Percentiles rank a stretch among this genome's conserved stretches.
Conservation (phyloP, 2,329 filamentous ascomycete genomes). For the Sclerotinia trifoliorum region DNA sequence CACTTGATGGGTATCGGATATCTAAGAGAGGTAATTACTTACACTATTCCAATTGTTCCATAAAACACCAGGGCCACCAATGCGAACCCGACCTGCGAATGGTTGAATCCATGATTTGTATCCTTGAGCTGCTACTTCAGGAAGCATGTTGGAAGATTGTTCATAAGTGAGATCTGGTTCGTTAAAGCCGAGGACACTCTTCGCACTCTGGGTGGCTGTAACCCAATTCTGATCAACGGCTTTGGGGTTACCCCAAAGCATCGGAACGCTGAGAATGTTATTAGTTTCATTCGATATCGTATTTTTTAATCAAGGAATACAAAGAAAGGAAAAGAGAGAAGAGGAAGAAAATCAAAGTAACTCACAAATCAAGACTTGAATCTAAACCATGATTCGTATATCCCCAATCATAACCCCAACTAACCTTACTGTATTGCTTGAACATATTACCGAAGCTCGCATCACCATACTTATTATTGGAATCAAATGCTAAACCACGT, state of each 20-base stretch:
- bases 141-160: constrained; percentile 51
- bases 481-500: constrained; percentile 68
- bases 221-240: constrained; percentile 51
- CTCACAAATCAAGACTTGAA: constrained; percentile 43
- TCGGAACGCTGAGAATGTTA: constrained; percentile 51
- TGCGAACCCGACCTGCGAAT: constrained; percentile 42
- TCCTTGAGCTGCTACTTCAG: constrained; percentile 41
- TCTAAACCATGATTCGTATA: constrained; percentile 45
- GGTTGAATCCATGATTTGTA: constrained; percentile 46
- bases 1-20: too few relatives aligned
- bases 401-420: constrained; percentile 69
- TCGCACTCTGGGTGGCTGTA: constrained; percentile 51
- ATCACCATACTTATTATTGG: constrained; percentile 40
- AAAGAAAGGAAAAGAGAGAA: background rate
- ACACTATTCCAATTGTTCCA: constrained; percentile 35
- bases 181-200: constrained; percentile 64
- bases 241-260: constrained; percentile 55
- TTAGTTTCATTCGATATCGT: background rate
- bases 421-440: constrained; percentile 45
- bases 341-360: background rate
- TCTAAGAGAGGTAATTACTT: background rate
- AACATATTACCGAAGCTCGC: constrained; percentile 44
- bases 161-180: constrained; percentile 58
- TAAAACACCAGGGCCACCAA: constrained; percentile 45
- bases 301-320: background rate